Conservation (phyloP, 1,284 basidiomycete genomes). For the Rhodotorula sp. region DNA sequence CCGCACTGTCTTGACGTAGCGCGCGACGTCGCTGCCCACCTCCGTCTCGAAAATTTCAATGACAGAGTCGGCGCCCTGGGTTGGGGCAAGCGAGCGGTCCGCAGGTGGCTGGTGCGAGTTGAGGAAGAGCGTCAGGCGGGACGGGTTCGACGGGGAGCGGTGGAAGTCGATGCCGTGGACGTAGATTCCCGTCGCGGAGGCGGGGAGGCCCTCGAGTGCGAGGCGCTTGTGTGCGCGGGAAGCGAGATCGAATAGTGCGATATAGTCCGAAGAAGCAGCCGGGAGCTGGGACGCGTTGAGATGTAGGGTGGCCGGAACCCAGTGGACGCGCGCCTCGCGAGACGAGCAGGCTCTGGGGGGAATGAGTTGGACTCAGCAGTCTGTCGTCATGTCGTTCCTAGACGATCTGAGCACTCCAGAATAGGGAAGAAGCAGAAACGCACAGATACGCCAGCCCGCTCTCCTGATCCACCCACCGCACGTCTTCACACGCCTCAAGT, state of each 20-base stretch:
- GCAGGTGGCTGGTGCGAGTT: slow-evolving; percentile 65
- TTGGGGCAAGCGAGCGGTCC: slow-evolving; percentile 50
- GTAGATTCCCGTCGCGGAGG: slow-evolving; percentile 52
- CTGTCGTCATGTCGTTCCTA: neutral
- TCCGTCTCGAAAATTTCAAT: slow-evolving; percentile 69
- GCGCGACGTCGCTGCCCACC: slow-evolving; percentile 56
- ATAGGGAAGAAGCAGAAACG: neutral
- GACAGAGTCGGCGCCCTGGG: slow-evolving; percentile 67
- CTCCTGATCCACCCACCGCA: slow-evolving; percentile 26
- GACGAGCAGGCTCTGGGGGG: slow-evolving; percentile 60
- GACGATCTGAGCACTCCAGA: neutral
- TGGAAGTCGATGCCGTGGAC: slow-evolving; percentile 74
- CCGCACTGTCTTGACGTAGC: slow-evolving; percentile 63
- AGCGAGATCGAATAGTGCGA: slow-evolving; percentile 61
- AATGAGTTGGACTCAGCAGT: no score
- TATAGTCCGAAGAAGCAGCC: slow-evolving; percentile 57
- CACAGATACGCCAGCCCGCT: slow-evolving; percentile 28
- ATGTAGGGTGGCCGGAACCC: slow-evolving; percentile 59
- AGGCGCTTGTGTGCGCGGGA: slow-evolving; percentile 10
- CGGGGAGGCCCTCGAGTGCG: slow-evolving; percentile 14
- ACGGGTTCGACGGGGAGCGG: slow-evolving; percentile 57
- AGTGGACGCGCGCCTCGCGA: slow-evolving; percentile 57
- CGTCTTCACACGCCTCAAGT: slow-evolving; percentile 30
- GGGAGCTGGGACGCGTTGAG: slow-evolving; percentile 48
- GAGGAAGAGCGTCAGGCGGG: slow-evolving; percentile 65